phyloP scores from a whole-genome alignment of 345 rosid species.

The Citrus glauca region DNA sequence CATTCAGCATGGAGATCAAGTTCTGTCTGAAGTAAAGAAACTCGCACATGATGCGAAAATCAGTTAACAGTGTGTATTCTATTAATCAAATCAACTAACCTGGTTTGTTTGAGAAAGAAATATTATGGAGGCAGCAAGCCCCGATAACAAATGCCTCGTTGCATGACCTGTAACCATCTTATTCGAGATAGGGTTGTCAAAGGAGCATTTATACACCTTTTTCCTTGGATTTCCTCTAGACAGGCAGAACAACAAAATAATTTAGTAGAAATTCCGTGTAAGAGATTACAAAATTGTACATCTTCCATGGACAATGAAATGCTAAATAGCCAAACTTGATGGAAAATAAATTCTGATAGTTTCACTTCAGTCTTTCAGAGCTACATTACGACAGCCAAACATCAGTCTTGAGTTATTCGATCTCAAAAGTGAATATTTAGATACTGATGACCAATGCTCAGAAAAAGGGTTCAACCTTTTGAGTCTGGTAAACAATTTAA shows the following conservation, averaged over 20 bases:
- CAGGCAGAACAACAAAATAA: background rate
- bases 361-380: background rate
- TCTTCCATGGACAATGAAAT: background rate
- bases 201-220: conserved; percentile 36
- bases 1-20: background rate
- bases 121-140: conserved; percentile 61
- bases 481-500: background rate
- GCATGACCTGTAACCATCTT: conserved; percentile 30
- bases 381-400: background rate
- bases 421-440: background rate
- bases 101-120: conserved; percentile 55
- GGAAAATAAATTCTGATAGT: background rate
- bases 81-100: conserved; percentile 35
- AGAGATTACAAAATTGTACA: background rate
- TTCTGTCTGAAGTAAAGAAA: background rate
- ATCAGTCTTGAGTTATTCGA: background rate
- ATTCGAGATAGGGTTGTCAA: conserved; percentile 25
- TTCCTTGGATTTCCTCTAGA: conserved; percentile 36
- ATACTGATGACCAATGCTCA: background rate
- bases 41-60: background rate
- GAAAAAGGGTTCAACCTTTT: background rate
- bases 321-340: background rate
- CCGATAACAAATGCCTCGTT: conserved; percentile 34
- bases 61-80: background rate
- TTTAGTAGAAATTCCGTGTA: background rate